Evolutionary conservation across 345 rosid species (phyloP), one percentile per base, ranked within the genome.

Genomic region (Eucalyptus melliodora): DNA sequence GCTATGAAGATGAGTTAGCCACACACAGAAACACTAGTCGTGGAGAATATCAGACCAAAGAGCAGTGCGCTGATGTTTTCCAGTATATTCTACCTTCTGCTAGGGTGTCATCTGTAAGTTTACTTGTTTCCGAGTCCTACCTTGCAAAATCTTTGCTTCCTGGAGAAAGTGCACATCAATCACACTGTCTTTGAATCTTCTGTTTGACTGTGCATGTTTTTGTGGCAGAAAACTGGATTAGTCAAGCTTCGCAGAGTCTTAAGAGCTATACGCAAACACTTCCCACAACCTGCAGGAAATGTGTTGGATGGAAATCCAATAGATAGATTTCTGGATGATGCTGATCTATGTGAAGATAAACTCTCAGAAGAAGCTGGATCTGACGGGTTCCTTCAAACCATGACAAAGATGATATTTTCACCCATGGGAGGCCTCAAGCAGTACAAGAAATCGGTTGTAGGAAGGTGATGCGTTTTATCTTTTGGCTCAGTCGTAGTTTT

Each of bases 11-110:
- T 93, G 98, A 98, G 91, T 94, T 98, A 91, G 98, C 94, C 88
- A 91, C 91, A 90, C 99, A 98, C 95, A 96, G 92, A 92, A 98
- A 95, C 94, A 93, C 96, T 82, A 96, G 98, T 92, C 96, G 97
- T 51, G 99, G 98, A 92, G 99, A 97, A 89, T 96, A 98, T 91
- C 99, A 98, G 92, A 96, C 99, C 45, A 98, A 98, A 93, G 99
- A 97, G 91, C 99, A 96, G 90, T 95, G 99, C 91, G 99, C 96
- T 87, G 99, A 97, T 94, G 99, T 98, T 93, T 98, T 98, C 89
- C 99, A 98, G 92, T 98, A 97, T 93, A 93, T 98, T 92, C 94
- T 96, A 86, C 97, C 99, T 8, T 95, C 94, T 91, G 99, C 99
- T 87, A 97, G 93, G 93, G 97, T 94, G 90, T 96, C 98, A 87